phyloP scores from a whole-genome alignment of 352 stramenopile genomes.

The Halophytophthora batemanensis region DNA sequence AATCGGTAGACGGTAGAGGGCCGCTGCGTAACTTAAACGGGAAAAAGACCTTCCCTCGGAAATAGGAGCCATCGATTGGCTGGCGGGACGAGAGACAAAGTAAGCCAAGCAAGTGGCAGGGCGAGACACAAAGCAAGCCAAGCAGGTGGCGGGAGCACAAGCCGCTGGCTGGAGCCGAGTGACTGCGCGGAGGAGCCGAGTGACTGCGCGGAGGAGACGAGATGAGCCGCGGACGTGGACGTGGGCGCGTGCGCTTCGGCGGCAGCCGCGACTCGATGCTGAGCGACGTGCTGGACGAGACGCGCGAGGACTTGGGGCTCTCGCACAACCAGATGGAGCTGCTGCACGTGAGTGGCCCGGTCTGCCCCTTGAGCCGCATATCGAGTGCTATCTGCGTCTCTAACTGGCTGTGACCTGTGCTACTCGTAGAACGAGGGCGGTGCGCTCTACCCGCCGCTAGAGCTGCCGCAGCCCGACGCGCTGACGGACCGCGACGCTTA shows the following conservation, averaged over 20 bases:
- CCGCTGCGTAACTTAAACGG: too few species aligned
- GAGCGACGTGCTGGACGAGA: constrained; percentile 69
- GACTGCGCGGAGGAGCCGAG: neutral
- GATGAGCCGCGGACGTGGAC: constrained; percentile 66
- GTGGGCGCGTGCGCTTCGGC: constrained; percentile 65
- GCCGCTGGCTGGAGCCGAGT: too few species aligned
- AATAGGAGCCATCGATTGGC: too few species aligned
- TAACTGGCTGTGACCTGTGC: neutral
- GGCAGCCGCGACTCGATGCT: constrained; percentile 67
- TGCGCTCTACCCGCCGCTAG: constrained; percentile 55
- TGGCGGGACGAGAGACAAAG: too few species aligned
- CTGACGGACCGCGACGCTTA: constrained; percentile 56
- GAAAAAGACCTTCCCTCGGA: too few species aligned
- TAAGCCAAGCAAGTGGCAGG: too few species aligned
- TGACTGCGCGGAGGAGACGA: neutral
- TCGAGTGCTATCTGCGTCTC: neutral
- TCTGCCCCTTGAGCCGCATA: neutral
- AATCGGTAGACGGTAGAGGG: too few species aligned
- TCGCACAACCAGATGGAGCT: constrained; percentile 70
- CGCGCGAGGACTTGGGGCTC: constrained; percentile 63
- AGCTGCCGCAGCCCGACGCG: constrained; percentile 59
- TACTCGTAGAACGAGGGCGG: constrained; percentile 37
- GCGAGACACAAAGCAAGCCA: too few species aligned
- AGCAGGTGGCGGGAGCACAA: too few species aligned
- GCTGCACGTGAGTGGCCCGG: constrained; percentile 41